phyloP scores from a whole-genome alignment of 208 protist genomes.

The Trypanosoma lewisi region DNA sequence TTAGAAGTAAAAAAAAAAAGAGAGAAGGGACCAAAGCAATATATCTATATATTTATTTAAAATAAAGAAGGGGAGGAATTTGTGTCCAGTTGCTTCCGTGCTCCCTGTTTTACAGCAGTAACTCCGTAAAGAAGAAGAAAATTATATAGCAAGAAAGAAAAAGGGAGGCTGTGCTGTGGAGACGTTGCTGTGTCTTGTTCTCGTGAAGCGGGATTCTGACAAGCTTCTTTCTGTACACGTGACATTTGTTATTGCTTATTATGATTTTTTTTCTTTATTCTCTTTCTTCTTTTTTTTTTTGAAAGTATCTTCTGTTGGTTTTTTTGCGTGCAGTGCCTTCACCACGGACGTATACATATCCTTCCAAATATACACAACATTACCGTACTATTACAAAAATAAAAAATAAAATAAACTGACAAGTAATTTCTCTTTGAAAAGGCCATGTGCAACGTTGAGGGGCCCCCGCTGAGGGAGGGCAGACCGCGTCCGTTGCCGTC shows the following conservation, averaged over 20 bases:
- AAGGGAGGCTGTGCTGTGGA: not conserved
- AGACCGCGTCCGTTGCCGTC: slow-evolving; percentile 49
- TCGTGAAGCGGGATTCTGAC: not conserved
- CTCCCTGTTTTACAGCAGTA: not conserved
- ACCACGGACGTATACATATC: not conserved
- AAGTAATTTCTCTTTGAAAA: slow-evolving; percentile 8
- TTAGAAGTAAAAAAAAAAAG: not conserved
- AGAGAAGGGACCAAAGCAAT: not conserved
- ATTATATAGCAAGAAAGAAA: not conserved
- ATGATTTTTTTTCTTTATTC: slow-evolving; percentile 20
- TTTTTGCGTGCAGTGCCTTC: not conserved
- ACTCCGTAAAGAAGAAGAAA: not conserved
- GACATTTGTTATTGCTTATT: not conserved
- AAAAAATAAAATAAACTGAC: too few relatives aligned
- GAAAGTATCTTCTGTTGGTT: slow-evolving; percentile 2
- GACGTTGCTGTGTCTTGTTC: not conserved
- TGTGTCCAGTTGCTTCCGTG: not conserved
- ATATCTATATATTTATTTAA: too few relatives aligned
- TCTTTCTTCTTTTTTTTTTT: slow-evolving; percentile 9
- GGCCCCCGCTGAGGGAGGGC: slow-evolving; percentile 59
- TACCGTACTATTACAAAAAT: too few relatives aligned
- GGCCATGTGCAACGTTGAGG: slow-evolving; percentile 57
- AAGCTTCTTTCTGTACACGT: not conserved
- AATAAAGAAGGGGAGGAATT: not conserved
- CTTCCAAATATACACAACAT: not conserved